Evolutionary conservation across 129 eudicot genomes (phyloP).

Genomic region (Smallanthus sonchifolius): DNA sequence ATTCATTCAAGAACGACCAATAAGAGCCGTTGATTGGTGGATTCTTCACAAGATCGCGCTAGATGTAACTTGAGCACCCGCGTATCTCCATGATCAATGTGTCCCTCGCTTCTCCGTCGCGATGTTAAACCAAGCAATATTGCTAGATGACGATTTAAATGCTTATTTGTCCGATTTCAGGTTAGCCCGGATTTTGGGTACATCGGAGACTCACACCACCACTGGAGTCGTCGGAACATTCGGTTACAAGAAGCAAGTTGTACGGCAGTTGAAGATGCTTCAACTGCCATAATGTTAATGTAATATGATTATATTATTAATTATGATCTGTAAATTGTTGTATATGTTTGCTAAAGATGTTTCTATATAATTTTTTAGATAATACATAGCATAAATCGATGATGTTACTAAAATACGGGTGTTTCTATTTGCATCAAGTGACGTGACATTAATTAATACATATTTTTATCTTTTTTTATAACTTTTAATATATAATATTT

Average conservation of each 20-base stretch:
- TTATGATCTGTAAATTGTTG: conserved; percentile 19
- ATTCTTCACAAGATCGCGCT: conserved; percentile 71
- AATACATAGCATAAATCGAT: too few relatives aligned
- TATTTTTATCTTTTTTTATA: too few relatives aligned
- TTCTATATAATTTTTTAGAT: too few relatives aligned
- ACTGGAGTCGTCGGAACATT: conserved; percentile 44
- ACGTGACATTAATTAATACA: too few relatives aligned
- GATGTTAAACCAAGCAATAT: conserved; percentile 87
- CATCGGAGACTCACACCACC: conserved; percentile 86
- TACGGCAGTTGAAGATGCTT: conserved; percentile 67
- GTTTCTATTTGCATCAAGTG: too few relatives aligned
- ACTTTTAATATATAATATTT: too few relatives aligned
- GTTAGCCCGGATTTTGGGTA: conserved; percentile 67
- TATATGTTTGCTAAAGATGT: conserved; percentile 13
- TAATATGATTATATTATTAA: not conserved
- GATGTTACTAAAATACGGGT: too few relatives aligned
- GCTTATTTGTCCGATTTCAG: conserved; percentile 82
- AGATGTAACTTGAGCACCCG: conserved; percentile 73
- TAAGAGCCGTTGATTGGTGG: conserved; percentile 69
- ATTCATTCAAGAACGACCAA: conserved; percentile 71
- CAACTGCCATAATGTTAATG: conserved; percentile 45
- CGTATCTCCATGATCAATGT: conserved; percentile 83
- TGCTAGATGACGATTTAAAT: conserved; percentile 66
- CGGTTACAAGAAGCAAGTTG: conserved; percentile 57
- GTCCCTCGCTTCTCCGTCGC: conserved; percentile 75